Evolutionary conservation across 2,329 filamentous ascomycete species (phyloP).

Genomic region (Colletotrichum cordylinicola): DNA sequence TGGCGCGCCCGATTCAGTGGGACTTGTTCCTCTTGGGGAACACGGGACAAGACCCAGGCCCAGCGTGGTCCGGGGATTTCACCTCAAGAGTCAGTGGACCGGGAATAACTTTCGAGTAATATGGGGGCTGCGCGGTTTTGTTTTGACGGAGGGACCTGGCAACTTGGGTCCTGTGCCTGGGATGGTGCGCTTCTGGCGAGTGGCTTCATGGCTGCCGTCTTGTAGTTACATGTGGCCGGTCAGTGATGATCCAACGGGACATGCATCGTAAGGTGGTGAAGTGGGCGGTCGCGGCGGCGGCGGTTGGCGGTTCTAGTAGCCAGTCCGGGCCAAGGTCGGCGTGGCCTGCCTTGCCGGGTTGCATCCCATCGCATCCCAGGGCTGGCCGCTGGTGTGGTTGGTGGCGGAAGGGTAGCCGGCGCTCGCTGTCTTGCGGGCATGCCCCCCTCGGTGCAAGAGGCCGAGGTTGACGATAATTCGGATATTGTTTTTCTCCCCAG

Average conservation of each 20-base stretch:
- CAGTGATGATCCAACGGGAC: background rate
- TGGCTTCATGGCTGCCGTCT: background rate
- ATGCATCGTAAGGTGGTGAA: background rate
- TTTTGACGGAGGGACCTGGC: background rate
- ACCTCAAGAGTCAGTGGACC: background rate
- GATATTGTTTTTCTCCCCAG: background rate
- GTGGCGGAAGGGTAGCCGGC: background rate
- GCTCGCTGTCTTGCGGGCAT: background rate
- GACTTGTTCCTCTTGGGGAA: background rate
- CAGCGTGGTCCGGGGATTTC: background rate
- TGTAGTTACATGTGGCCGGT: background rate
- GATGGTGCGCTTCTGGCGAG: background rate
- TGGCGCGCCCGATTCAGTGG: background rate
- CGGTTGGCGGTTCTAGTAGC: background rate
- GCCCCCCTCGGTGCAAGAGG: background rate
- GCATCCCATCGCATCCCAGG: background rate
- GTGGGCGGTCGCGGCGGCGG: background rate
- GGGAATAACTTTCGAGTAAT: background rate
- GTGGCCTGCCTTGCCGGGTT: background rate
- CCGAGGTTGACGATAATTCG: constrained; percentile 13
- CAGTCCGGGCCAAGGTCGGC: constrained; percentile 1
- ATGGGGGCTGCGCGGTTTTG: constrained; percentile 6
- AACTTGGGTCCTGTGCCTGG: background rate
- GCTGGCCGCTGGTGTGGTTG: background rate
- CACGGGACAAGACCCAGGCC: background rate